Evolutionary conservation across 768 basidiomycete species (phyloP).

Genomic region (Amanita jacksonii): DNA sequence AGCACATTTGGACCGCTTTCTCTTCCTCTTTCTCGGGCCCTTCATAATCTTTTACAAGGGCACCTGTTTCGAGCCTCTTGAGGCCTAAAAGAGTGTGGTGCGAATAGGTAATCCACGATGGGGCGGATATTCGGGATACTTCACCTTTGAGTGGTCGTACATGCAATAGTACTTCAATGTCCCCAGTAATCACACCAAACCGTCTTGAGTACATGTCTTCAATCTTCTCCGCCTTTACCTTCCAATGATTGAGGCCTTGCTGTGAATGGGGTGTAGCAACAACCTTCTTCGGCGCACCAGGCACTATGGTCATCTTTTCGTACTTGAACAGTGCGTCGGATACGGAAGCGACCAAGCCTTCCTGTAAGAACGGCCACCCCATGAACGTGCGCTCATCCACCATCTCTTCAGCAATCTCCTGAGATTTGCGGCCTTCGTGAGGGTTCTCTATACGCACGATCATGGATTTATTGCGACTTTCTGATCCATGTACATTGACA

Average conservation of each 20-base stretch:
- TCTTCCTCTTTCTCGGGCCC: slow-evolving; percentile 72
- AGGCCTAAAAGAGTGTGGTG: slow-evolving; percentile 66
- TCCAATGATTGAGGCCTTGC: slow-evolving; percentile 67
- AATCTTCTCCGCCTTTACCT: slow-evolving; percentile 69
- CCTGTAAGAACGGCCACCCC: slow-evolving; percentile 93
- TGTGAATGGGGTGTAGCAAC: slow-evolving; percentile 66
- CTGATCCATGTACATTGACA: slow-evolving; percentile 88
- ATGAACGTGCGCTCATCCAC: slow-evolving; percentile 71
- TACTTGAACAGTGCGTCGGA: slow-evolving; percentile 86
- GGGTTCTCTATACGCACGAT: slow-evolving; percentile 75
- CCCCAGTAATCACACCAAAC: slow-evolving; percentile 77
- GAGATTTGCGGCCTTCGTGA: slow-evolving; percentile 54
- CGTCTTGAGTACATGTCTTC: slow-evolving; percentile 85
- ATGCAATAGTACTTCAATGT: slow-evolving; percentile 74
- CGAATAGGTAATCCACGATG: not conserved
- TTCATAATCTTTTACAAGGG: slow-evolving; percentile 94
- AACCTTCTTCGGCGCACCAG: slow-evolving; percentile 41
- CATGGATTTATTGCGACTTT: slow-evolving; percentile 91
- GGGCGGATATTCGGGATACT: slow-evolving; percentile 9
- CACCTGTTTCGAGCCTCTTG: slow-evolving; percentile 80
- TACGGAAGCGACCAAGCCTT: slow-evolving; percentile 78
- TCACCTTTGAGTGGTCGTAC: slow-evolving; percentile 86
- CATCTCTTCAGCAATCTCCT: slow-evolving; percentile 66
- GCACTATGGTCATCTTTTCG: slow-evolving; percentile 53
- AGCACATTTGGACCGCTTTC: slow-evolving; percentile 79